Evolutionary conservation across 441 rosid genomes (phyloP), one percentile per base, ranked within the genome.

Genomic region (Bocquillonia castaneifolia): DNA sequence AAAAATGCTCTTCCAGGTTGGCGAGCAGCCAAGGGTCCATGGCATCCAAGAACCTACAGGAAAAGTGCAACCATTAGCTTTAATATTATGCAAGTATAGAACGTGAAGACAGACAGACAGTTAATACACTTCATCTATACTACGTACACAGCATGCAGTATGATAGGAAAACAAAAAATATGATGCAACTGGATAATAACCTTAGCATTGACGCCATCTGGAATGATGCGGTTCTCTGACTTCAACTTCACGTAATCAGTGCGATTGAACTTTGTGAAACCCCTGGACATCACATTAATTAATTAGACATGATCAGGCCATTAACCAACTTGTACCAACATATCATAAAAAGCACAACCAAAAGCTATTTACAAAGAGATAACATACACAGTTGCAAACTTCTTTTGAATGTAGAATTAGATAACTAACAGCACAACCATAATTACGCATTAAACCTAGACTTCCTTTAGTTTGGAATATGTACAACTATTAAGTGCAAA

Each of bases 171-270:
- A 13, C 2, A 14, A 17, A 45, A 14, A 10, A 45, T 17, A 10
- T 2, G 15, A 39, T 17, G 3, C 10, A 12, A 42, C 15, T 42
- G 47, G 15, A 25, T 1, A 10, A 66, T 58, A 62, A 92, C 98
- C 97, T 92, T 92, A 9, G 96, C 97, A 65, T 88, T 92, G 48
- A 92, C 96, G 69, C 98, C 98, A 80, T 92, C 98, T 0, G 92
- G 76, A 13, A 83, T 0, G n/a, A 90, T 86, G 64, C 85, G 78
- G 67, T 85, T 84, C 83, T 87, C 93, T 10, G 83, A 64, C 80
- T 90, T 92, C 80, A 80, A 74, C 71, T 60, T 88, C 50, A 85
- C 56, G 67, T 87, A 92, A 72, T 92, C 97, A 45, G 79, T 79
- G 2, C 97, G 83, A 80, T 74, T 90, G 74, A 80, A 82, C 85